Evolutionary conservation across 306 rosid species (phyloP).

Genomic region (Amphicarpaea edgeworthii): DNA sequence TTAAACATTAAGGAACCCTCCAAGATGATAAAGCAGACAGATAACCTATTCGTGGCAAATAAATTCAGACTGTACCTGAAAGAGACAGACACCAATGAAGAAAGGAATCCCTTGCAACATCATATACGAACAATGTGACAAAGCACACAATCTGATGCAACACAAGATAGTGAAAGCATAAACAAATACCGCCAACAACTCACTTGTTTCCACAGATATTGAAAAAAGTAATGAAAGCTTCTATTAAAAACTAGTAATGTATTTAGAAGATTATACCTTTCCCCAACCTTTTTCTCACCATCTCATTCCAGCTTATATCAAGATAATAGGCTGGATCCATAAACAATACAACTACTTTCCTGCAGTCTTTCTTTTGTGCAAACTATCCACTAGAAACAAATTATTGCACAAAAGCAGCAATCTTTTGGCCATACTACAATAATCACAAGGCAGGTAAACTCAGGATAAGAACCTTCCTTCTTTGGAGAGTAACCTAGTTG

Average conservation of each 20-base stretch:
- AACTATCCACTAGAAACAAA: background rate
- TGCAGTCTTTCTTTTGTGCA: background rate
- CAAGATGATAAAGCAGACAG: background rate
- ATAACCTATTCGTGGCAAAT: background rate
- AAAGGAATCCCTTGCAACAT: background rate
- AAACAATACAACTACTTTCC: constrained; percentile 1
- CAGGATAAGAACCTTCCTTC: constrained; percentile 19
- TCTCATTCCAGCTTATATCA: background rate
- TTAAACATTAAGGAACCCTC: background rate
- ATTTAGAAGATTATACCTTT: constrained; percentile 19
- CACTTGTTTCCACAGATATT: background rate
- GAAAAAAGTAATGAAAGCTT: background rate
- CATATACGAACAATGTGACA: background rate
- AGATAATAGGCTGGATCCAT: background rate
- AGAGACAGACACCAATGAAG: background rate
- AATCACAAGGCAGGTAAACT: constrained; percentile 24
- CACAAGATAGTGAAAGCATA: background rate
- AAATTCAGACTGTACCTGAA: constrained; percentile 14
- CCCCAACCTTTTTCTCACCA: background rate
- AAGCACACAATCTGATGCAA: background rate
- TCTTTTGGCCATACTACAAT: background rate
- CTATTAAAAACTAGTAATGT: background rate
- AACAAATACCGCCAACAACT: background rate
- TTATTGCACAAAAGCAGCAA: background rate
- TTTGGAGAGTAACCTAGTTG: constrained; percentile 21